Evolutionary conservation across 2,329 filamentous ascomycete species (phyloP), one percentile per base, ranked within the genome.

Genomic region (Penicillium sp.): DNA sequence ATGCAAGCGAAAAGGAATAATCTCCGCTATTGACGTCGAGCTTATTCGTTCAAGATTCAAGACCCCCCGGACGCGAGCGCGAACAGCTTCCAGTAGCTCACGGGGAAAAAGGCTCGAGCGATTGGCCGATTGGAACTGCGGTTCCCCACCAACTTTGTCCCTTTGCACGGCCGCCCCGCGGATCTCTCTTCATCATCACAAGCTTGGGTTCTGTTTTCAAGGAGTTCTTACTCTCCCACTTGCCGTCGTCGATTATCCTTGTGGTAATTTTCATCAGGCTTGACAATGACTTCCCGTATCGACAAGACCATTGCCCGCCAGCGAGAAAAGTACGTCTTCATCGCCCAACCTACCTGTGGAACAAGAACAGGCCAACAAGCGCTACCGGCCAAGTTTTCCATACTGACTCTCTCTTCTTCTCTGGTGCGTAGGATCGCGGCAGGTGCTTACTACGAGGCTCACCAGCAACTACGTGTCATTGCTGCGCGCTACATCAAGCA

Each of bases 401-500:
- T 28, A 22, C 26, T 44, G 40, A 44, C 40, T 44, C 40, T 44
- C 40, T 44, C 19, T 24, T 22, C 9, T 44, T 13, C 26, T 17
- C 26, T 44, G 0, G 19, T n/a, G 17, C n/a, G n/a, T 61, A 91
- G 92, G 79, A 97, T 97, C 79, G 84, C 88, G 69, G 92, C 96
- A 79, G 94, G 93, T 73, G 90, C 95, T 76, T 97, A 88, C 85
- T 99, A 99, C 83, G 95, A 99, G 85, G 95, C 95, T 61, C 94
- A 98, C 81, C 95, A 99, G 80, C 95, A 99, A 83, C 92, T 97
- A 68, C 92, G 95, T 65, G 93, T 97, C 58, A 94, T 97, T 70
- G 93, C 93, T 64, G 90, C 92, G 42, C 93, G 96, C 61, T 96
- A 99, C 81, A 88, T 94, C 77, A 98, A 98, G 82, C 85, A 90